A percentile compares a stretch with the other conserved stretches of the same genome.
Evolutionary conservation across 192 early-diverging fungal species (phyloP).

Genomic region (Dissophora ornata): DNA sequence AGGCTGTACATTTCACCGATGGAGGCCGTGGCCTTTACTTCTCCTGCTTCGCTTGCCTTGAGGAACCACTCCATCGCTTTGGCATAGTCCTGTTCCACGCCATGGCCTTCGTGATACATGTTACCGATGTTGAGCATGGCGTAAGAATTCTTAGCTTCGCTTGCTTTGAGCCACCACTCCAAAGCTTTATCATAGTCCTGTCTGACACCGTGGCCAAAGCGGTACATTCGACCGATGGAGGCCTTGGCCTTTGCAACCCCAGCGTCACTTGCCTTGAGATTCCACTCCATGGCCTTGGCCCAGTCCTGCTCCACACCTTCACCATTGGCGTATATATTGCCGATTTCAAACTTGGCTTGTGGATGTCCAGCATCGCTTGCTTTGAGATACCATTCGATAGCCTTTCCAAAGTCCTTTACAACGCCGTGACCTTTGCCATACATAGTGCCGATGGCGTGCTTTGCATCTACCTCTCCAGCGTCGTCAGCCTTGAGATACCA

Average conservation of each 20-base stretch:
- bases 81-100: too few relatives aligned
- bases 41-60: neutral
- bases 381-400: too few relatives aligned
- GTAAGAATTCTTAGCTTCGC: too few relatives aligned
- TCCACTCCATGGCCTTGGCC: neutral
- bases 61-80: neutral
- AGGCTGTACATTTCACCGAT: neutral
- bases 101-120: too few relatives aligned
- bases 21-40: neutral
- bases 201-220: neutral
- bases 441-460: neutral
- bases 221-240: neutral
- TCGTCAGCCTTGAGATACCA: slow-evolving; percentile 10
- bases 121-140: too few relatives aligned
- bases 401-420: neutral
- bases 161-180: too few relatives aligned
- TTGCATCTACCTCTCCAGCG: neutral
- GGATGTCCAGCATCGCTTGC: neutral
- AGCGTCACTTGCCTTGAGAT: neutral
- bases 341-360: neutral
- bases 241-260: neutral
- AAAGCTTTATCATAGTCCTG: too few relatives aligned
- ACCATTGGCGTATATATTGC: neutral
- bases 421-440: neutral
- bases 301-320: neutral